Conservation (phyloP, 352 stramenopile species). For the Phytophthora uliginosa region DNA sequence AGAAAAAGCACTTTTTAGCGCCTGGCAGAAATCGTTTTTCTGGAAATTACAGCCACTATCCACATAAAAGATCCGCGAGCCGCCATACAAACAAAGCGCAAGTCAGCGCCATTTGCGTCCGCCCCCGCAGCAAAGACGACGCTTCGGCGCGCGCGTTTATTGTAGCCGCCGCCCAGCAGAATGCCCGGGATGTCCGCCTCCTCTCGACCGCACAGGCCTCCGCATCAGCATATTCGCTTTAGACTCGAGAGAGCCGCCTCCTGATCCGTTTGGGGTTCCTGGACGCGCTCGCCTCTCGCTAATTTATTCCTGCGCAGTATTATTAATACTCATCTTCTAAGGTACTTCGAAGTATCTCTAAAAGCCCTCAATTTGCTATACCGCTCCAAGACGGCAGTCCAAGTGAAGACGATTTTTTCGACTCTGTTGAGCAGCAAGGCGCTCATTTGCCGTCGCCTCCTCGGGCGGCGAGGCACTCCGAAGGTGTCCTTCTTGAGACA, state of each 20-base stretch:
- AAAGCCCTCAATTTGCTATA: too few species aligned
- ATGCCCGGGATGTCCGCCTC: background rate
- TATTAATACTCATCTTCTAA: background rate
- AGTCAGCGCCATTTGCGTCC: background rate
- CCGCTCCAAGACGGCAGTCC: constrained; percentile 33
- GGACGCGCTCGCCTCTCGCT: background rate
- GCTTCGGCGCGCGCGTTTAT: background rate
- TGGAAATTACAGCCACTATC: background rate
- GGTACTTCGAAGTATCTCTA: too few species aligned
- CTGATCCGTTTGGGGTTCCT: background rate
- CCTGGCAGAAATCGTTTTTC: background rate
- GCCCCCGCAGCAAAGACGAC: constrained; percentile 1
- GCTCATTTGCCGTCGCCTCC: constrained; percentile 19
- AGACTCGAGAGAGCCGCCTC: background rate
- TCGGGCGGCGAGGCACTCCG: constrained; percentile 13
- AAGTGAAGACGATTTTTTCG: constrained; percentile 89
- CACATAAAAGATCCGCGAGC: background rate
- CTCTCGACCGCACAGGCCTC: background rate
- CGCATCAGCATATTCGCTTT: background rate
- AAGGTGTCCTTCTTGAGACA: constrained; percentile 51
- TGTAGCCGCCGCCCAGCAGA: background rate
- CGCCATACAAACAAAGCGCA: background rate
- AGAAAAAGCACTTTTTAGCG: background rate
- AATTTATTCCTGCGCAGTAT: background rate
- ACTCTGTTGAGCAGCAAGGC: constrained; percentile 68